Evolutionary conservation across 345 rosid species (phyloP), one percentile per base, ranked within the genome.

Genomic region (Limnanthes douglasii): DNA sequence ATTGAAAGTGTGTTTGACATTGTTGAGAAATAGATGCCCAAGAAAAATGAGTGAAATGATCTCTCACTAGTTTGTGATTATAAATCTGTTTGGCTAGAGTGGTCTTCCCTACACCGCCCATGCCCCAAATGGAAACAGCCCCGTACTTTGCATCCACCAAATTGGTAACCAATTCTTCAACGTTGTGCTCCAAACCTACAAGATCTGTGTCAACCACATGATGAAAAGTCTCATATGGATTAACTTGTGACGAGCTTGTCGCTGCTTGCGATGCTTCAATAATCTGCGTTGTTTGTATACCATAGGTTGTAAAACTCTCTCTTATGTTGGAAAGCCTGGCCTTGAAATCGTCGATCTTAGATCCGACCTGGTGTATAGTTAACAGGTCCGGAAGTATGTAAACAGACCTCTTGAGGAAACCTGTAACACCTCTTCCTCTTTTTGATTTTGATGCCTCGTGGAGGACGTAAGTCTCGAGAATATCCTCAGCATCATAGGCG

Each of bases 71-170:
- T 1, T 8, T 1, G 19, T 51, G 60, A 28, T 53, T 39, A 22
- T 59, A 31, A 0, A 73, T 21, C 38, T 58, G 56, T 31, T 18
- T 66, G 8, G 76, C 78, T 3, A 73, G 43, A 21, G 82, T 34
- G 5, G 74, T 69, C 40, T 66, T 73, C 6, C 82, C 77, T 18
- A 66, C 50, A 15, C 82, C 82, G 3, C 77, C 69, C 77, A 69
- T 69, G n/a, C 83, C 83, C 1, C 46, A 60, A 1, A 73, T 58
- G 1, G 63, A 44, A 20, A 51, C 55, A 30, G 53, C 48, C n/a
- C 41, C 18, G 8, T 36, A 1, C 10, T 54, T 43, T 31, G 51
- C 42, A 1, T 25, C 45, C 7, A 60, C 33, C 33, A 69, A 24
- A 25, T 46, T 18, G 4, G 37, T 37, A 34, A 63, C 66, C 23